These are phyloP conservation scores for Lepidium sativum DNA, from an alignment of 345 rosid species.

Conservation along the genomic window DNA sequence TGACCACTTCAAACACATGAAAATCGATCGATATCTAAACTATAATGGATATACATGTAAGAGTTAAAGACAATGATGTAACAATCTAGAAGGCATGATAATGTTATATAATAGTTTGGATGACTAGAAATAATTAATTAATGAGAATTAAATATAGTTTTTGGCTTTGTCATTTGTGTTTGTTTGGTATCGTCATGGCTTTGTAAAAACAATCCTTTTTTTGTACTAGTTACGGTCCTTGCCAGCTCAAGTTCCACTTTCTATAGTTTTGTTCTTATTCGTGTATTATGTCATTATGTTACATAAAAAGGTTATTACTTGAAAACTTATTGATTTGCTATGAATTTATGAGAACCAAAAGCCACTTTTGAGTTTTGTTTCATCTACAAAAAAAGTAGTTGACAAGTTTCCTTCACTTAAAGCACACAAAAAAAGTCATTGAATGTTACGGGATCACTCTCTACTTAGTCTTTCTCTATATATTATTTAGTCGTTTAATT, in stretches of 20 bases:
- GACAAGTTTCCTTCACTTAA: neutral
- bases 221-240: neutral
- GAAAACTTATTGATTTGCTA: neutral
- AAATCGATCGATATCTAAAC: neutral
- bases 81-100: slow-evolving; percentile 5
- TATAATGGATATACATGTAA: no score
- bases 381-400: neutral
- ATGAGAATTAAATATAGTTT: no score
- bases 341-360: neutral
- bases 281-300: neutral
- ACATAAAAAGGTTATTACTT: neutral
- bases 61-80: neutral
- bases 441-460: no score
- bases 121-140: no score
- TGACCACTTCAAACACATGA: neutral
- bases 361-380: neutral
- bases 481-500: no score
- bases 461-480: no score
- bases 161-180: slow-evolving; percentile 20
- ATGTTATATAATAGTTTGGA: neutral
- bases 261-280: neutral
- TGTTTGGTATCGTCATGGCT: slow-evolving; percentile 23
- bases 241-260: slow-evolving; percentile 27
- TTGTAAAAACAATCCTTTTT: no score
- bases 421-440: no score